These are phyloP conservation scores for Xylaria curta DNA, from an alignment of 495 filamentous ascomycete genomes.

Conservation along the genomic window DNA sequence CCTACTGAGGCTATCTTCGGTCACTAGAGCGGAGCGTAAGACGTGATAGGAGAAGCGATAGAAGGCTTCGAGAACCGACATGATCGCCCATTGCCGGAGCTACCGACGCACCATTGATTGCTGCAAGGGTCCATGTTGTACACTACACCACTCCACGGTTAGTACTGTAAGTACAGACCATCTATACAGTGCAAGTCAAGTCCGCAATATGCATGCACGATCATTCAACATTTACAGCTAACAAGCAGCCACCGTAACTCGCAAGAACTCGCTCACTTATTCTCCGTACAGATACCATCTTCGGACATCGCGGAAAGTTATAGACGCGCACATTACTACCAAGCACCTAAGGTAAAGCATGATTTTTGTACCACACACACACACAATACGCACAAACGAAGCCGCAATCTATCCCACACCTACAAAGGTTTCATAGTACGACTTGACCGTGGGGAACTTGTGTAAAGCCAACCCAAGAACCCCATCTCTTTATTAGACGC, in stretches of 20 bases:
- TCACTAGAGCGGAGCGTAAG: neutral
- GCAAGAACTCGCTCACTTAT: neutral
- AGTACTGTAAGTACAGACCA: neutral
- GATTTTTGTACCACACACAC: neutral
- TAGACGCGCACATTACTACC: neutral
- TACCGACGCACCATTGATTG: constrained; percentile 17
- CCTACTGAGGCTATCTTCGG: constrained; percentile 8
- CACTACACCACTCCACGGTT: neutral
- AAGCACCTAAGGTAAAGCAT: neutral
- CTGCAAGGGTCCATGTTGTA: constrained; percentile 12
- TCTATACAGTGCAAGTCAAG: neutral
- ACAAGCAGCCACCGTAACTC: neutral
- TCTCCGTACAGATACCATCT: too few species aligned
- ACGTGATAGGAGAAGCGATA: neutral
- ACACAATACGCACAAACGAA: neutral
- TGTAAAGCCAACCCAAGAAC: neutral
- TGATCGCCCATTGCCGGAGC: constrained; percentile 19
- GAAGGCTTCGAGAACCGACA: constrained; percentile 16
- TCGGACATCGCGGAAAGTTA: constrained; percentile 4
- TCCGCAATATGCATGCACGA: neutral
- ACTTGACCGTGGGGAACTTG: neutral
- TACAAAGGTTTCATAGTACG: neutral
- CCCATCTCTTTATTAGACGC: neutral
- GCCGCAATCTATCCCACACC: constrained; percentile 12
- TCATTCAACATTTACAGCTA: neutral